Conservation (phyloP, 257 asterid species). For the Solanum habrochaites region DNA sequence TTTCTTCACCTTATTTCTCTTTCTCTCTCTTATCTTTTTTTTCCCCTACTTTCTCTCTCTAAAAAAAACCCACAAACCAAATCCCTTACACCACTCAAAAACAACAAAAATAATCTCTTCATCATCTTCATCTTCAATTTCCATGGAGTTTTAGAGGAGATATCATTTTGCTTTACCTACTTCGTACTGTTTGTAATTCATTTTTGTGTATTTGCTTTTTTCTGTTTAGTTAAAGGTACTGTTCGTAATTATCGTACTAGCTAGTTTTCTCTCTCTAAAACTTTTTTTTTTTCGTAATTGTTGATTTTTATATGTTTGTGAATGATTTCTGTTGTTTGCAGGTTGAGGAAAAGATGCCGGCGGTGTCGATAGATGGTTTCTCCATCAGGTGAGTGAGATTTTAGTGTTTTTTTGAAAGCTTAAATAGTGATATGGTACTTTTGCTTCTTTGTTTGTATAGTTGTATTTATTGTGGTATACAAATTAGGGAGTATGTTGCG, state of each 20-base stretch:
- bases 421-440: background rate
- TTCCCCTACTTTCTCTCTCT: background rate
- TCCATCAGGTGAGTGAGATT: slow-evolving; percentile 36
- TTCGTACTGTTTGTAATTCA: background rate
- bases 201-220: background rate
- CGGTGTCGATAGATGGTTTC: slow-evolving; percentile 31
- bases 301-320: background rate
- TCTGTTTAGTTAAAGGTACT: background rate
- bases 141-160: background rate
- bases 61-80: background rate
- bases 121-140: background rate
- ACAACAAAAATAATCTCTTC: background rate
- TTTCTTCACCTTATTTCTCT: background rate
- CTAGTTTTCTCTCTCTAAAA: background rate
- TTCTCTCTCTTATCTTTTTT: slow-evolving; percentile 2
- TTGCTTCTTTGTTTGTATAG: background rate
- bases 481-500: slow-evolving; percentile 43
- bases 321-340: background rate
- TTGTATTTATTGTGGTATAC: background rate
- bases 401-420: background rate
- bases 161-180: background rate
- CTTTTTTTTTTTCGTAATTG: background rate
- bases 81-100: background rate
- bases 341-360: slow-evolving; percentile 13
- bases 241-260: background rate